Conservation (phyloP, 768 basidiomycete species). For the Filobasidium floriforme region DNA sequence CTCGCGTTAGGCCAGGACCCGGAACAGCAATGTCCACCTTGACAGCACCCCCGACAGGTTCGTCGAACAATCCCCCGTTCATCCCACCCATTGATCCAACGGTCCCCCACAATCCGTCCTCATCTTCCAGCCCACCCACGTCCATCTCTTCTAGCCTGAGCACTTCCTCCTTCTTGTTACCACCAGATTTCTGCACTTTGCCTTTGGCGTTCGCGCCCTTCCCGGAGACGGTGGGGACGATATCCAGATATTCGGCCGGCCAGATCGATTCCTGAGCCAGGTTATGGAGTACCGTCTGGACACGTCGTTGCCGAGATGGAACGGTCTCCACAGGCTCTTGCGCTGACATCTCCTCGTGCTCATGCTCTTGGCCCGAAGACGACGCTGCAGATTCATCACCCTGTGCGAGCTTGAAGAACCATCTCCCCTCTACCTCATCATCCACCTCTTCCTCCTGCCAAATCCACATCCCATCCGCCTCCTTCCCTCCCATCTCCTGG, state of each 20-base stretch:
- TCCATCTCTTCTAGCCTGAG: too few relatives aligned
- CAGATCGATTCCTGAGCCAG: neutral
- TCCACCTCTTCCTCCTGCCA: slow-evolving; percentile 10
- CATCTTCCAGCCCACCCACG: too few relatives aligned
- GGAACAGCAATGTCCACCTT: too few relatives aligned
- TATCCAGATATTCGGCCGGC: neutral
- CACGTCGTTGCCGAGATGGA: neutral
- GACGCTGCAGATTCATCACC: neutral
- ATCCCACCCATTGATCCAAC: too few relatives aligned
- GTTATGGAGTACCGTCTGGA: neutral
- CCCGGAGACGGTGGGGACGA: neutral
- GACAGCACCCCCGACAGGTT: too few relatives aligned
- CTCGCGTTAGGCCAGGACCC: too few relatives aligned
- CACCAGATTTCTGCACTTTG: too few relatives aligned
- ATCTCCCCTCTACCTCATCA: neutral
- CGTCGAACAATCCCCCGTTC: too few relatives aligned
- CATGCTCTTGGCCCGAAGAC: neutral
- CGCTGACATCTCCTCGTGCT: neutral
- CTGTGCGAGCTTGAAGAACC: neutral
- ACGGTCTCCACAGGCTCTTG: neutral
- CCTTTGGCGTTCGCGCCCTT: neutral
- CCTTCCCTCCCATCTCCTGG: neutral
- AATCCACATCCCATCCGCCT: slow-evolving; percentile 3
- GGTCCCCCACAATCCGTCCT: too few relatives aligned
- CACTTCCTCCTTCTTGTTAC: too few relatives aligned